Conservation (phyloP, 2,329 filamentous ascomycete genomes). For the Ophiocordyceps sinensis region DNA sequence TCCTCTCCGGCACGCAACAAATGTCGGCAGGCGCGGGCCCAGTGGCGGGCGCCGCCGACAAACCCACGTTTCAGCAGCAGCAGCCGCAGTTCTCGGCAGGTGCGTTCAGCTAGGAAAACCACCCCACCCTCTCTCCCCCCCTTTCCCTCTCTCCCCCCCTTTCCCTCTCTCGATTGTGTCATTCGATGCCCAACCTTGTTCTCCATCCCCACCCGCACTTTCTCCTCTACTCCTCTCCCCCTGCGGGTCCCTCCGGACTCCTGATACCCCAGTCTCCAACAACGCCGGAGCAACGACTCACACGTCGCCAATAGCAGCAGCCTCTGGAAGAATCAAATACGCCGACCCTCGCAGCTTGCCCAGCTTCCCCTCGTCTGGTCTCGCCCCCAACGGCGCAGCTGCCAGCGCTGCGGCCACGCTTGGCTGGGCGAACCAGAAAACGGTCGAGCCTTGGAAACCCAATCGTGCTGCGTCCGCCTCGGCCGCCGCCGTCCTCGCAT, state of each 20-base stretch:
- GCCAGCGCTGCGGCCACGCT: slow-evolving; percentile 62
- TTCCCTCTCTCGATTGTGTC: too few relatives aligned
- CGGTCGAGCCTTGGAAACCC: slow-evolving; percentile 52
- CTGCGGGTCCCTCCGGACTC: too few relatives aligned
- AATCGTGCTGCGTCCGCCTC: slow-evolving; percentile 38
- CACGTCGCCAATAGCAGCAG: not conserved
- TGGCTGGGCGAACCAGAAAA: slow-evolving; percentile 56
- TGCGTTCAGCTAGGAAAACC: too few relatives aligned
- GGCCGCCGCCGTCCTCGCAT: slow-evolving; percentile 27
- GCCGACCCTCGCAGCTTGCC: slow-evolving; percentile 60
- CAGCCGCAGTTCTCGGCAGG: slow-evolving; percentile 1
- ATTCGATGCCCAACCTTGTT: too few relatives aligned
- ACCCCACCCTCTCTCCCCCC: too few relatives aligned
- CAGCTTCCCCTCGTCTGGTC: slow-evolving; percentile 55
- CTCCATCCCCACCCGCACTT: too few relatives aligned
- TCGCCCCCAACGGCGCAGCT: slow-evolving; percentile 41
- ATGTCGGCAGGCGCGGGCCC: slow-evolving; percentile 2
- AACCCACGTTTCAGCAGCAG: slow-evolving; percentile 3
- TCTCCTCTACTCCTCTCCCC: too few relatives aligned
- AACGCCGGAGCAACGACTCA: not conserved
- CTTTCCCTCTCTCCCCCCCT: too few relatives aligned
- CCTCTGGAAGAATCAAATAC: slow-evolving; percentile 44
- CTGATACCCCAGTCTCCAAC: too few relatives aligned
- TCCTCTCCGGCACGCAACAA: not conserved
- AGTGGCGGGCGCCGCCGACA: not conserved